Base-by-base conservation (phyloP, 2,329 filamentous ascomycete genomes). In the Diplodia seriata region DNA sequence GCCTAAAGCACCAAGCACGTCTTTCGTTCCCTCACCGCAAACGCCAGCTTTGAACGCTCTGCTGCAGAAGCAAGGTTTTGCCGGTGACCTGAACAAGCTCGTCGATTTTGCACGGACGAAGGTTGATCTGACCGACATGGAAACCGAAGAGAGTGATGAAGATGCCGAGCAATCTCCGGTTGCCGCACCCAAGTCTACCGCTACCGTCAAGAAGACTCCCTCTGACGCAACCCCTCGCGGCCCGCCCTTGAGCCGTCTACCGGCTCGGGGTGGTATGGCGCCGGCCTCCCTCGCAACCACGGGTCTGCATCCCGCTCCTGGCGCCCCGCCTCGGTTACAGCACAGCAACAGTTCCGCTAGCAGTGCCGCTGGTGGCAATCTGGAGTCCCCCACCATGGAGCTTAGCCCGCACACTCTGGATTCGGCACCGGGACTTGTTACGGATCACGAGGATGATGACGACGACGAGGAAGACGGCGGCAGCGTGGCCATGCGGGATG, bases 361-460 rank as follows among this genome's bases (percentile, higher is more conserved):
- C 50, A 63, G 57, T 36, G 23, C 43, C n/a, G 50, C 50, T 20
- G 66, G 66, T 29, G 66, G 66, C 26, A 63, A 31, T 11, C 26
- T 49, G 31, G 66, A 62, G 36, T 61, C 55, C n/a, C 66, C 66
- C 29, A 64, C 76, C 51, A 73, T 78, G 71, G 79, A 79, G 53
- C 77, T 83, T 69, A 82, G 80, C 70, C 83, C 83, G 38, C 77
- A 83, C 68, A 81, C 81, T 2, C 79, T 80, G 66, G 82, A 84
- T 73, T 83, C 80, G 72, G 82, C 82, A 63, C 83, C 83, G 18
- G 83, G 82, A 29, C 74, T 85, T 69, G 81, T 84, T 43, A 83
- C 81, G 71, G 83, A 85, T 70, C 81, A 83, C 72, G 82, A 84
- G 67, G 83, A 82, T 36, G 80, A 84, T 68, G 82, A 83, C 65